Percentiles rank a stretch among this genome's conserved stretches.
Conservation (phyloP, 225 moss, liverwort and hornwort genomes). For the Neckera pumila region DNA sequence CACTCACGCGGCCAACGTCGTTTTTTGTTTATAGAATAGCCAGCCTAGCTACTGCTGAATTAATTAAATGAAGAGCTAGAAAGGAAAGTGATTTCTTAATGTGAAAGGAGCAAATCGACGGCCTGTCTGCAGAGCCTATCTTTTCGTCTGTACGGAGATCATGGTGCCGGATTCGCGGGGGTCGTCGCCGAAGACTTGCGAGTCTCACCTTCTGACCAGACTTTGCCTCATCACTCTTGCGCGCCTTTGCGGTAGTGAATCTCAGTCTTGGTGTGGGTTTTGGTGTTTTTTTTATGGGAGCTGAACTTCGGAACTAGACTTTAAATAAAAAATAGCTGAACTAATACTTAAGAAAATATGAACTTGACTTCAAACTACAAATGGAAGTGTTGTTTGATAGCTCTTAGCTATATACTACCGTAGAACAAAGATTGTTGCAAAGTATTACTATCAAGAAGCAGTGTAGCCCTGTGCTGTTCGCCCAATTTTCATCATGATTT, state of each 20-base stretch:
- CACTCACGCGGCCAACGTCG: background rate
- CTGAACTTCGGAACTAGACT: too few relatives aligned
- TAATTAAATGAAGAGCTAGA: background rate
- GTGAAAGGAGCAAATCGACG: background rate
- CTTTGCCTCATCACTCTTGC: too few relatives aligned
- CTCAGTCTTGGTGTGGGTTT: background rate
- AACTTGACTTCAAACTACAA: background rate
- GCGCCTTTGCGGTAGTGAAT: too few relatives aligned
- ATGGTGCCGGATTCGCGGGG: too few relatives aligned
- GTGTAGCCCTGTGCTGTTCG: rapidly evolving
- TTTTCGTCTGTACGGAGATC: background rate
- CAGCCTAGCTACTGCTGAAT: too few relatives aligned
- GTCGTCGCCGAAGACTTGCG: background rate
- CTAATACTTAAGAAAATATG: background rate
- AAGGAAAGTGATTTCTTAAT: background rate
- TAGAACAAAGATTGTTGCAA: background rate
- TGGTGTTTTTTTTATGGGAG: background rate
- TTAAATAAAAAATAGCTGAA: rapidly evolving
- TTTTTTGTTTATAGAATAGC: background rate
- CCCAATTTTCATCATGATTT: background rate
- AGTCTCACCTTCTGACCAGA: too few relatives aligned
- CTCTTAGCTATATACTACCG: too few relatives aligned
- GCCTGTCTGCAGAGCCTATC: background rate
- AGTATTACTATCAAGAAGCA: background rate
- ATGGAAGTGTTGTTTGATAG: too few relatives aligned